Evolutionary conservation across 345 rosid genomes (phyloP).

Genomic region (Salix arbutifolia): DNA sequence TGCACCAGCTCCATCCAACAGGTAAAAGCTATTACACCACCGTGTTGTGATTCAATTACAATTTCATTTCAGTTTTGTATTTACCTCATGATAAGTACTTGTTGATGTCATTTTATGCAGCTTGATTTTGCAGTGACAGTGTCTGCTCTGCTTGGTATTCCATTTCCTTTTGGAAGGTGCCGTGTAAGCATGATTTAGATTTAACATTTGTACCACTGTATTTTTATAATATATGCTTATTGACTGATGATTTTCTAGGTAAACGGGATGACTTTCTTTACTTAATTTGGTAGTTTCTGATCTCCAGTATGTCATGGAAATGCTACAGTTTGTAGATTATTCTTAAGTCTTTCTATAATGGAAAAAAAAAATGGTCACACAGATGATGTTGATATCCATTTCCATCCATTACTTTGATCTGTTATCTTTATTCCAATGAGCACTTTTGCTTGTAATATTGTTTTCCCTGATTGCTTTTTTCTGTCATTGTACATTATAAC

Average conservation of each 20-base stretch:
- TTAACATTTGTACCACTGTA: conserved; percentile 4
- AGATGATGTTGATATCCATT: not conserved
- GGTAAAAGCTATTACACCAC: conserved; percentile 37
- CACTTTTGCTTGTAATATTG: not conserved
- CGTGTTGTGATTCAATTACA: conserved; percentile 1
- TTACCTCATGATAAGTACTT: conserved; percentile 1
- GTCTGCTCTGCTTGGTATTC: conserved; percentile 82
- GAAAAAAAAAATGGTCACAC: too few relatives aligned
- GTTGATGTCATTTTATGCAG: conserved; percentile 41
- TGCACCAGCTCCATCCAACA: conserved; percentile 73
- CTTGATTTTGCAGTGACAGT: conserved; percentile 92
- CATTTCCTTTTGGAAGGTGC: conserved; percentile 98
- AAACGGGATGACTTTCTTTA: not conserved
- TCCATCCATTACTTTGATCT: not conserved
- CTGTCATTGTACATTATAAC: not conserved
- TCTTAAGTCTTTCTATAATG: not conserved
- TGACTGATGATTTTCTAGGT: not conserved
- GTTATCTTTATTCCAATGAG: not conserved
- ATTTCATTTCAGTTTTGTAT: conserved; percentile 12
- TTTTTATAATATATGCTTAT: not conserved
- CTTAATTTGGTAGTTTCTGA: not conserved
- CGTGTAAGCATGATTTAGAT: conserved; percentile 59
- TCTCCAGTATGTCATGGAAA: not conserved
- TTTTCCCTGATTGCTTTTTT: too few relatives aligned
- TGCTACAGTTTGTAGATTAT: too few relatives aligned